phyloP scores from a whole-genome alignment of 768 basidiomycete species.

The Lactarius hengduanensis region DNA sequence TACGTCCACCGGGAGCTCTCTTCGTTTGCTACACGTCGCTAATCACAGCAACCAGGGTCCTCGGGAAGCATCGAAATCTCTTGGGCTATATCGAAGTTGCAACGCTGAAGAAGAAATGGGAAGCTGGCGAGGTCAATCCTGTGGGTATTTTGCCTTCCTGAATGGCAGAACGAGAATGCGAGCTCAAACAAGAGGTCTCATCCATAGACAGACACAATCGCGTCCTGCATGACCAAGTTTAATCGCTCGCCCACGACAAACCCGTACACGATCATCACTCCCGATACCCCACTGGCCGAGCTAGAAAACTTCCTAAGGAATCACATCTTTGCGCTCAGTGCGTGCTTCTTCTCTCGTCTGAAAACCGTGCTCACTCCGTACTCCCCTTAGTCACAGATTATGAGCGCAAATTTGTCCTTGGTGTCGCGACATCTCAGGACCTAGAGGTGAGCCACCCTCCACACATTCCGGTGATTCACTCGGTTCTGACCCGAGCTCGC shows the following conservation, averaged over 20 bases:
- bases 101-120: conserved; percentile 73
- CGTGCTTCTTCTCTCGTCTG: conserved; percentile 25
- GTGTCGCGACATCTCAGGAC: conserved; percentile 74
- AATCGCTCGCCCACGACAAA: conserved; percentile 53
- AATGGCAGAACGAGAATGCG: neutral
- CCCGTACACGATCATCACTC: conserved; percentile 80
- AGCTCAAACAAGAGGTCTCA: conserved; percentile 3
- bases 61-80: conserved; percentile 68
- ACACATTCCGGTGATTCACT: neutral
- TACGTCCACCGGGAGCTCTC: conserved; percentile 37
- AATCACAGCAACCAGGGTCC: conserved; percentile 49
- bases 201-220: conserved; percentile 65
- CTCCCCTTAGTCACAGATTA: conserved; percentile 69
- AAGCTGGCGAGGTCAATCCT: conserved; percentile 66
- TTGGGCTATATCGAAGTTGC: conserved; percentile 84
- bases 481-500: conserved; percentile 28
- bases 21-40: too few relatives aligned
- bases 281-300: conserved; percentile 72
- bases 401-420: conserved; percentile 79
- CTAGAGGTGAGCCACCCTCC: conserved; percentile 44
- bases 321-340: conserved; percentile 78
- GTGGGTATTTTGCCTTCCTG: conserved; percentile 45
- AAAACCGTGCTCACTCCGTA: conserved; percentile 7
- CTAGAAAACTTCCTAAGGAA: conserved; percentile 74
- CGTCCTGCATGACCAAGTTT: conserved; percentile 71